Evolutionary conservation across 192 early-diverging fungal species (phyloP).

Genomic region (Phlyctochytrium planicorne): DNA sequence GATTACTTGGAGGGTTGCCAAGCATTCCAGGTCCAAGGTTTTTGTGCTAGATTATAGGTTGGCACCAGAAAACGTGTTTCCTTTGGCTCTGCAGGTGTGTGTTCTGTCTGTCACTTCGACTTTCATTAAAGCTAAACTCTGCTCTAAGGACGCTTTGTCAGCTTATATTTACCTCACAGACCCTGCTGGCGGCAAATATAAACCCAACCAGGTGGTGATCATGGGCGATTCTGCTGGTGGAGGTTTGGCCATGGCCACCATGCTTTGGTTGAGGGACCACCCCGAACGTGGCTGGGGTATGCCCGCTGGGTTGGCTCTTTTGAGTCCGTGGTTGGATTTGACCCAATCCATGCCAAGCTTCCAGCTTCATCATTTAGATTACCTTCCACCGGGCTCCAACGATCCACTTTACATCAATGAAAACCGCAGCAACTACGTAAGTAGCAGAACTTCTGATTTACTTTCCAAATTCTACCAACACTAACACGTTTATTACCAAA

Average conservation of each 20-base stretch:
- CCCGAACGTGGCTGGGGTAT: constrained; percentile 18
- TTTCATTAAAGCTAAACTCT: too few species aligned
- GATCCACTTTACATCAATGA: constrained; percentile 31
- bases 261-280: constrained; percentile 41
- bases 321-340: constrained; percentile 69
- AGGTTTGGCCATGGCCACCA: constrained; percentile 48
- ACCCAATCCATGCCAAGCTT: constrained; percentile 52
- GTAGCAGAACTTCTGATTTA: constrained; percentile 7
- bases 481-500: neutral
- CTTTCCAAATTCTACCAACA: too few species aligned
- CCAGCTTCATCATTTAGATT: constrained; percentile 29
- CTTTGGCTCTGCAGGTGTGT: constrained; percentile 73
- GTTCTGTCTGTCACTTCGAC: too few species aligned
- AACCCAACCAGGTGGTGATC: constrained; percentile 44
- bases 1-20: constrained; percentile 45
- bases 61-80: constrained; percentile 78
- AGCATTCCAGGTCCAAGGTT: constrained; percentile 43
- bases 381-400: constrained; percentile 35
- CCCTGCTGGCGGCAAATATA: constrained; percentile 35
- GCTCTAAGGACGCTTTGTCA: constrained; percentile 79
- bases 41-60: constrained; percentile 76
- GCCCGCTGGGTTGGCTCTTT: constrained; percentile 52
- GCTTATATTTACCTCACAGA: constrained; percentile 69
- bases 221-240: constrained; percentile 54
- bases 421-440: constrained; percentile 26